Base-by-base conservation (phyloP, 495 filamentous ascomycete species). In the Rhizodiscina lignyota region DNA sequence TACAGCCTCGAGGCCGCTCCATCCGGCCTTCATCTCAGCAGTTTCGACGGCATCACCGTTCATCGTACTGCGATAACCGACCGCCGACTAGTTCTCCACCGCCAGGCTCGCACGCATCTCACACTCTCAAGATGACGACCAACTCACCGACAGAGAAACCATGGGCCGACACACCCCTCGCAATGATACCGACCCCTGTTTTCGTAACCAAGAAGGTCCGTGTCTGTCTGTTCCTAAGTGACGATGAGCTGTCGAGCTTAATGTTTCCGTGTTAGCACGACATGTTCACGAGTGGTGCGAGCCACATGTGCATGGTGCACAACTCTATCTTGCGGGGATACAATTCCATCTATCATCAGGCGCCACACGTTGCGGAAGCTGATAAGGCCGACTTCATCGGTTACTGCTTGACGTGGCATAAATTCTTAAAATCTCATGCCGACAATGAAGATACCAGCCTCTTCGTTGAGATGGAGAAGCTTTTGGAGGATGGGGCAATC, bases 271-370 rank as follows among this genome's bases (percentile, higher is more conserved):
- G 2, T 22, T 18, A 48, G 45, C 39, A 33, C 21, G 43, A 50
- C 27, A 43, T 36, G 18, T 46, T 37, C 21, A 50, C 47, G 8
- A 36, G 18, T 5, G 52, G 52, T 20, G 66, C 69, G 4, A 67
- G 67, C 11, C 66, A 72, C 43, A 74, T 74, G 70, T 63, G 66
- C 2, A 48, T 70, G 33, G 53, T 71, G 37, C 63, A 74, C 53
- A 74, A 74, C 51, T 57, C 61, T 23, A 67, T 72, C 40, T 51
- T 74, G 27, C 68, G 69, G 24, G 67, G 66, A 39, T 67, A 62
- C 50, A 74, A 74, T 51, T 66, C 64, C 36, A 67, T 74, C 45
- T 70, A 62, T 51, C 63, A 60, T 21, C 52, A 51, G 55, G 57
- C 51, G 36, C 49, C 45, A 22, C 50, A 42, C 44, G 50, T 54